Base-by-base conservation (phyloP, 352 stramenopile species). In the Globisporangium splendens region DNA sequence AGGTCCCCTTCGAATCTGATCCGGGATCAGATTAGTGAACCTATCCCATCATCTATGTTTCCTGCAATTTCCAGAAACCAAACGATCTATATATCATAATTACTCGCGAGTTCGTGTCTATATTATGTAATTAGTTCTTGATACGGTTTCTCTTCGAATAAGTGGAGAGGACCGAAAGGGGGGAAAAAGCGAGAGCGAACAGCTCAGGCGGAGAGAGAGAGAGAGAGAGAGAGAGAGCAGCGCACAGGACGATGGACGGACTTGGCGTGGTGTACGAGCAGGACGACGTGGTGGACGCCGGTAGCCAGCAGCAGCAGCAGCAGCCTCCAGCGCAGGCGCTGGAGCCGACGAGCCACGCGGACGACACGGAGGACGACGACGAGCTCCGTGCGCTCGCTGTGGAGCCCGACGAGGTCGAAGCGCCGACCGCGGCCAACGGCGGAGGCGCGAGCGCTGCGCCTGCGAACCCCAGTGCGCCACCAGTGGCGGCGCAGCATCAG, bases 251-350 rank as follows among this genome's bases (percentile, higher is more conserved):
- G 56, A 90, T 90, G 80, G 80, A 90, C 68, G 80, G 80, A 44
- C 63, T 88, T 20, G 77, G 77, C 47, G 78, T 91, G 52, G 81
- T 89, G 51, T 89, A 91, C 71, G 81, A 91, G 69, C 76, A 87
- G 50, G 81, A 91, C 63, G 81, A 89, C 33, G 57, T 75, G 49
- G 63, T 66, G 43, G 57, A 38, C 14, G 46, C n/a, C 14, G 43
- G 41, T 18, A 43, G 62, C 43, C 58, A 69, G 22, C 42, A 62
- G 41, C 44, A 35, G 18, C 49, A 70, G 24, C 61, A 66, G 31
- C 51, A 42, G 39, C 56, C 49, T 6, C 56, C 49, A 24, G 33
- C 46, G 31, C 55, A 62, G 13, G 46, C 41, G 21, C 62, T 59
- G 44, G 35, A 28, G 8, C 20, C 33, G 18, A 20, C 20, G 12